These are phyloP conservation scores for Phytophthora tentaculata DNA, from an alignment of 352 stramenopile genomes.

Conservation along the genomic window DNA sequence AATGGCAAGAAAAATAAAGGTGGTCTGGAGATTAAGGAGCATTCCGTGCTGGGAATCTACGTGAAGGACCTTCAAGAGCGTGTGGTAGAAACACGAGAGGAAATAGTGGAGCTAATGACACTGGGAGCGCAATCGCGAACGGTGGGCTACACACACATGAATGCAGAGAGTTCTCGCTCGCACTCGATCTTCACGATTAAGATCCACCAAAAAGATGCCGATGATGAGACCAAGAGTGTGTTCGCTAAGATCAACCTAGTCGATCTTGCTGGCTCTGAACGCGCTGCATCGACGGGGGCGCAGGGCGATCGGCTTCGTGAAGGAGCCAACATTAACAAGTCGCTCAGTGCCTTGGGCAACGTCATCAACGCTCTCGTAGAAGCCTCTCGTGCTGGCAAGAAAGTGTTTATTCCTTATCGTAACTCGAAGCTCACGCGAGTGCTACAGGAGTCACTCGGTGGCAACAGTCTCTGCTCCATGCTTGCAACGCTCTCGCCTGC, in stretches of 20 bases:
- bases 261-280: slow-evolving; percentile 93
- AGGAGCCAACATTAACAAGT: slow-evolving; percentile 96
- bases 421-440: slow-evolving; percentile 96
- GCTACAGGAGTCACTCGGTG: slow-evolving; percentile 92
- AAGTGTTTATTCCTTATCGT: slow-evolving; percentile 93
- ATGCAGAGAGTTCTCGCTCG: slow-evolving; percentile 92
- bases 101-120: slow-evolving; percentile 85
- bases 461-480: slow-evolving; percentile 96
- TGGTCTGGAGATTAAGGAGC: slow-evolving; percentile 94
- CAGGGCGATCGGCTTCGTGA: slow-evolving; percentile 92
- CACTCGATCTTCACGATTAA: slow-evolving; percentile 97
- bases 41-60: slow-evolving; percentile 94
- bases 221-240: slow-evolving; percentile 86
- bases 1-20: slow-evolving; percentile 89
- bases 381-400: slow-evolving; percentile 80
- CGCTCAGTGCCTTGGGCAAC: slow-evolving; percentile 91
- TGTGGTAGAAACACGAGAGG: slow-evolving; percentile 87
- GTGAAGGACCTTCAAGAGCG: slow-evolving; percentile 92
- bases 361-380: slow-evolving; percentile 94
- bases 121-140: slow-evolving; percentile 71
- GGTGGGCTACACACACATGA: slow-evolving; percentile 94
- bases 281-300: slow-evolving; percentile 91
- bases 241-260: slow-evolving; percentile 96
- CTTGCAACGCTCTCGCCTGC: slow-evolving; percentile 94
- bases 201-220: slow-evolving; percentile 92